Conservation (phyloP, 2,329 filamentous ascomycete genomes). For the Dactylella cylindrospora region DNA sequence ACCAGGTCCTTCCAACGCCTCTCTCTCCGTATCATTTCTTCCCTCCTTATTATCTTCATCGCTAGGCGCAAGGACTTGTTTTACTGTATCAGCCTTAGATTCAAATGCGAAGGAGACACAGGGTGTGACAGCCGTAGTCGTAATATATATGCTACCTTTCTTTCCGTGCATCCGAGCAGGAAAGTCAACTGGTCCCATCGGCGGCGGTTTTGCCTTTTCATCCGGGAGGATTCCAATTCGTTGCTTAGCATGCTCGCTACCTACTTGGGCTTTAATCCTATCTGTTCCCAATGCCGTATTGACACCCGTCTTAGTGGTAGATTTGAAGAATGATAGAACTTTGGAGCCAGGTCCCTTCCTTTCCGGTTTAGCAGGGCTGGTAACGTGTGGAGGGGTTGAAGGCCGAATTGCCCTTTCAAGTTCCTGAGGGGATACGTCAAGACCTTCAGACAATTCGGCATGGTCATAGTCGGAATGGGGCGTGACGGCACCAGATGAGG, state of each 20-base stretch:
- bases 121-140: slow-evolving; percentile 66
- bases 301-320: slow-evolving; percentile 70
- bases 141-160: slow-evolving; percentile 72
- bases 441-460: slow-evolving; percentile 52
- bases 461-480: slow-evolving; percentile 57
- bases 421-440: slow-evolving; percentile 62
- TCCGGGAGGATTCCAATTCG: slow-evolving; percentile 68
- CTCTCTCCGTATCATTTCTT: slow-evolving; percentile 57
- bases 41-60: slow-evolving; percentile 55
- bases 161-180: slow-evolving; percentile 69
- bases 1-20: slow-evolving; percentile 14
- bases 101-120: slow-evolving; percentile 63
- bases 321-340: slow-evolving; percentile 73
- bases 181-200: slow-evolving; percentile 73
- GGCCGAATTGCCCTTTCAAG: slow-evolving; percentile 66
- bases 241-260: slow-evolving; percentile 65
- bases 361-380: slow-evolving; percentile 58
- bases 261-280: slow-evolving; percentile 67
- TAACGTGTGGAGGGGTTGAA: slow-evolving; percentile 59
- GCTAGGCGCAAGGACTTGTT: slow-evolving; percentile 50
- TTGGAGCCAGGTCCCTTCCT: slow-evolving; percentile 52
- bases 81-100: slow-evolving; percentile 53
- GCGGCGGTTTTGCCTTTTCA: slow-evolving; percentile 54
- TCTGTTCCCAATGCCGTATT: slow-evolving; percentile 71
- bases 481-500: slow-evolving; percentile 53